Conservation (phyloP, 345 rosid genomes). For the Citrus mangshanensis region DNA sequence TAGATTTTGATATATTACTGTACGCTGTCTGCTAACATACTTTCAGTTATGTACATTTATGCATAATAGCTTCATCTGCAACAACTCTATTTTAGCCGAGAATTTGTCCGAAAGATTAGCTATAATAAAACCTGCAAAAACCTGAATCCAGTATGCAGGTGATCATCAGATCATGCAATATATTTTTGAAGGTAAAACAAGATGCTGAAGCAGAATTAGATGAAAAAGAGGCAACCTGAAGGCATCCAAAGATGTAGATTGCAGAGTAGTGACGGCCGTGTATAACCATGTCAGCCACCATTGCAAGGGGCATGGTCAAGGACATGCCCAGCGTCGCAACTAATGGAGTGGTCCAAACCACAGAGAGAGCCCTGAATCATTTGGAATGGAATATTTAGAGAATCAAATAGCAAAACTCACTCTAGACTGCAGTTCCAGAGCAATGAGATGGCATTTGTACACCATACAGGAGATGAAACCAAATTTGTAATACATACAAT, state of each 20-base stretch:
- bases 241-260: conserved; percentile 65
- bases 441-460: background rate
- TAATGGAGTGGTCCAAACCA: conserved; percentile 88
- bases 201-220: background rate
- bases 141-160: conserved; percentile 32
- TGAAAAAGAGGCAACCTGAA: conserved; percentile 42
- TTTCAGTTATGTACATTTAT: background rate
- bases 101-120: conserved; percentile 47
- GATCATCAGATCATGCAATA: background rate
- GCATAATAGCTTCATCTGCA: background rate
- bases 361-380: conserved; percentile 69
- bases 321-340: conserved; percentile 80
- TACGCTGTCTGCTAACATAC: background rate
- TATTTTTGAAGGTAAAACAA: background rate
- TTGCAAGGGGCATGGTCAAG: conserved; percentile 79
- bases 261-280: conserved; percentile 71
- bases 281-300: conserved; percentile 80
- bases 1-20: background rate
- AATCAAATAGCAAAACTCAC: background rate
- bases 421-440: background rate
- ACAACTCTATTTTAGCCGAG: conserved; percentile 20
- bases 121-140: conserved; percentile 56
- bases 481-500: background rate
- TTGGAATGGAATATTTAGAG: background rate
- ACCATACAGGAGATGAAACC: background rate